A percentile compares a stretch with the other conserved stretches of the same genome.
Conservation (phyloP, 805 yeast species). For the Candida takata region DNA sequence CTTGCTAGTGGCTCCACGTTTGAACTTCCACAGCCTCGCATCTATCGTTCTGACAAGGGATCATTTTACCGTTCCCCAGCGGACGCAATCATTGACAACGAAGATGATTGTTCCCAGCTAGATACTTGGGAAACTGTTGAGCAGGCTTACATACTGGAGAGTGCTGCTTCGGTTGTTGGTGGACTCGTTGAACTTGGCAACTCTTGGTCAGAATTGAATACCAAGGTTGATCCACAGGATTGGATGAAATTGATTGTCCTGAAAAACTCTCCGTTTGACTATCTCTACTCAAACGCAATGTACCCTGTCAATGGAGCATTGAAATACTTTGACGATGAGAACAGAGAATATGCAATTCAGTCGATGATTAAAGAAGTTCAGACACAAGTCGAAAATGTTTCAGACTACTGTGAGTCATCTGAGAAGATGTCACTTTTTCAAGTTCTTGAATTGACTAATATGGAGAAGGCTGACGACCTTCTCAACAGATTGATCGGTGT, state of each 20-base stretch:
- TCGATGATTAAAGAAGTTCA: conserved; percentile 28
- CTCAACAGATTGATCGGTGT: conserved; percentile 27
- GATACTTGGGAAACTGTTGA: conserved; percentile 47
- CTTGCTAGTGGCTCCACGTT: conserved; percentile 33
- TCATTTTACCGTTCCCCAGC: conserved; percentile 34
- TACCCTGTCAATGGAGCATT: conserved; percentile 47
- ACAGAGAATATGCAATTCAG: conserved; percentile 40
- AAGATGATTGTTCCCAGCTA: conserved; percentile 34
- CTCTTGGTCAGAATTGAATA: conserved; percentile 22
- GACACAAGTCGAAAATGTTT: conserved; percentile 25
- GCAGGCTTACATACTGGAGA: conserved; percentile 40
- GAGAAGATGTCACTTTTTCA: conserved; percentile 24
- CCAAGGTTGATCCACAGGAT: conserved; percentile 32
- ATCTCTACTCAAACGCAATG: conserved; percentile 45
- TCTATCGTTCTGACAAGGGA: conserved; percentile 36
- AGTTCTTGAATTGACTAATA: conserved; percentile 11
- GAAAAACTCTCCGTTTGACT: conserved; percentile 56
- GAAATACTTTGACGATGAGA: conserved; percentile 49
- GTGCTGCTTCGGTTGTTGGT: conserved; percentile 39
- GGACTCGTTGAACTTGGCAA: conserved; percentile 40
- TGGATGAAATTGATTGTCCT: conserved; percentile 45
- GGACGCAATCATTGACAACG: conserved; percentile 37
- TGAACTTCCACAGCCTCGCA: conserved; percentile 33
- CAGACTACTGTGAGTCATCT: conserved; percentile 21
- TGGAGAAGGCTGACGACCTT: conserved; percentile 14